Evolutionary conservation across 345 rosid species (phyloP).

Genomic region (Psidium friedrichsthalianum): DNA sequence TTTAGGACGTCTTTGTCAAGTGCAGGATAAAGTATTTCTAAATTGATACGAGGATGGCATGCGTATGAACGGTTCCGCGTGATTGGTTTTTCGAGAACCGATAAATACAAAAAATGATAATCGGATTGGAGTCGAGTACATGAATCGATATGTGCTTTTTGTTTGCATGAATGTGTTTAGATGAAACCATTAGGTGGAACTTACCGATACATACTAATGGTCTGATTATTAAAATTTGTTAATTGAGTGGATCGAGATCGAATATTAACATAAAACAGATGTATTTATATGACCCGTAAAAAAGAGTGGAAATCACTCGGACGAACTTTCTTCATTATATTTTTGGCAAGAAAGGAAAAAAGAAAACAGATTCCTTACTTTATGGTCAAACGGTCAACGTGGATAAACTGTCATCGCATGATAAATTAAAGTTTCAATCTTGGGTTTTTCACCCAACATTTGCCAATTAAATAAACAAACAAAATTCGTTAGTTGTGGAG

Average conservation of each 20-base stretch:
- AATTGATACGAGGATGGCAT: background rate
- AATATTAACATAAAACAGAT: background rate
- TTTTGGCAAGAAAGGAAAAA: background rate
- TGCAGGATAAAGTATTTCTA: background rate
- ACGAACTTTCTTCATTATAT: background rate
- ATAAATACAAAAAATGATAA: no score
- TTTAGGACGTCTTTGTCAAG: rapidly evolving
- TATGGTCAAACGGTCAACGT: background rate
- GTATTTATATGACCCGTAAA: background rate
- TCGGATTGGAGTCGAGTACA: background rate
- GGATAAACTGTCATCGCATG: background rate
- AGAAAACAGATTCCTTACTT: background rate
- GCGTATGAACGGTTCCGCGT: no score
- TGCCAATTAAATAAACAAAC: background rate
- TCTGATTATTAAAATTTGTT: background rate
- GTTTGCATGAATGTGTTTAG: rapidly evolving
- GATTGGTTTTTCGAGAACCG: no score
- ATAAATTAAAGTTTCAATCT: background rate
- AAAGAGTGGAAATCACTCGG: background rate
- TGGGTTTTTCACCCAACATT: background rate
- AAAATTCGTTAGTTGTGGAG: background rate
- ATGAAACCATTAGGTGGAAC: rapidly evolving
- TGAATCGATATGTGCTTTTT: background rate
- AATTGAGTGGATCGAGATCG: rapidly evolving
- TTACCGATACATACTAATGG: rapidly evolving